Base-by-base conservation (phyloP, 768 basidiomycete genomes). In the Sarcodon aspratus region DNA sequence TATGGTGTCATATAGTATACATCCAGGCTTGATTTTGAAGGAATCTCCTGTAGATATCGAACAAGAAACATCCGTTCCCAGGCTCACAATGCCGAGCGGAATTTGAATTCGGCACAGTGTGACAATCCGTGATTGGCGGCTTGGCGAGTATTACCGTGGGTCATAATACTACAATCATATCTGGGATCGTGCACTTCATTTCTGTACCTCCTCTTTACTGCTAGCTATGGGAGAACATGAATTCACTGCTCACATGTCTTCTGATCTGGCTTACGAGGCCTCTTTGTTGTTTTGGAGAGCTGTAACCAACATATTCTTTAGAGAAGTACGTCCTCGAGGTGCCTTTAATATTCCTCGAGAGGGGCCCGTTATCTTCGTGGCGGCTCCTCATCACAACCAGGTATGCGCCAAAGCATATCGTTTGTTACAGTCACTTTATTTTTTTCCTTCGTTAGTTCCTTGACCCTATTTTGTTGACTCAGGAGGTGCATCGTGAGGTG, bases 291-390 rank as follows among this genome's bases (percentile, higher is more conserved):
- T 95, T 68, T 95, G 88, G 89, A 70, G 85, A 50, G 70, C 75
- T 2, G 75, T 95, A 50, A 90, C 87, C 54, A 87, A 87, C 66
- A 82, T 98, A 56, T 98, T 98, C 75, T 98, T 98, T 71, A 74
- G 95, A 55, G 95, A 98, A 68, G 83, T 97, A 58, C 76, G 95
- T 50, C 89, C 93, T 3, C 74, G 95, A 64, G 90, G 95, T 46
- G 87, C 93, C 33, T 97, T 87, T 75, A 89, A 96, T 62, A 89
- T 98, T 51, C 95, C 95, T 21, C 75, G 74, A 50, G 77, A 88
- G 50, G 95, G 92, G 0, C 88, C 95, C 2, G 79, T 95, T 48
- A 89, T 98, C 54, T 93, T 96, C 63, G 91, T 91, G 45, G 91
- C 77, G 38, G 93, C 89, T 9, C 93, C 93, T 37, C 93, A 97